These are phyloP conservation scores for Coemansia javaensis DNA, from an alignment of 192 early-diverging fungal species.

Conservation along the genomic window DNA sequence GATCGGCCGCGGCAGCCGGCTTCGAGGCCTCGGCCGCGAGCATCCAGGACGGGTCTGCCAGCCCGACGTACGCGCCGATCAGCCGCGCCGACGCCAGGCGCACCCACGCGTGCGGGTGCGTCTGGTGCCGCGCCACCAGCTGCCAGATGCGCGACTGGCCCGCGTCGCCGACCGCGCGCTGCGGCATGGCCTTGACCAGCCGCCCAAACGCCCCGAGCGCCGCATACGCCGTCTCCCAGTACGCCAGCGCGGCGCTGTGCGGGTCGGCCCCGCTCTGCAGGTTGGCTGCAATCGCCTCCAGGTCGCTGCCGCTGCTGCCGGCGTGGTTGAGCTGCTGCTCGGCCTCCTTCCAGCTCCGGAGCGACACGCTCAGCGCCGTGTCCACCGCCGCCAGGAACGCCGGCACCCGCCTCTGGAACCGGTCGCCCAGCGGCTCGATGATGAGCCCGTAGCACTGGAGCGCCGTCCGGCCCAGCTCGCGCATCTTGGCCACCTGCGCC, in stretches of 20 bases:
- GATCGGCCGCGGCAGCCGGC: background rate
- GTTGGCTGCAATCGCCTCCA: constrained; percentile 53
- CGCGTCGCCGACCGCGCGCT: constrained; percentile 46
- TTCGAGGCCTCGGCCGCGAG: constrained; percentile 27
- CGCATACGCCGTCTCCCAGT: constrained; percentile 86
- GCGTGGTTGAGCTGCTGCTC: constrained; percentile 29
- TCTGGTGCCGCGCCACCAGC: constrained; percentile 57
- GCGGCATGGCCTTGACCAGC: constrained; percentile 56
- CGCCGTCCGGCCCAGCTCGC: constrained; percentile 69
- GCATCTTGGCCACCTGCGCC: constrained; percentile 21
- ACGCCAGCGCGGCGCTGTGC: constrained; percentile 52
- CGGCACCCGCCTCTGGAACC: constrained; percentile 53
- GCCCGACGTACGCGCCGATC: constrained; percentile 73
- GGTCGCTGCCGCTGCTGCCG: constrained; percentile 17
- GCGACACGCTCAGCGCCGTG: constrained; percentile 48
- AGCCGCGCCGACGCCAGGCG: constrained; percentile 64
- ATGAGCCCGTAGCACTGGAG: constrained; percentile 82
- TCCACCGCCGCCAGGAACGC: constrained; percentile 52
- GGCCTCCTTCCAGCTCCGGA: constrained; percentile 44
- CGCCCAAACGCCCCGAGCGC: constrained; percentile 72
- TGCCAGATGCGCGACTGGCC: constrained; percentile 63
- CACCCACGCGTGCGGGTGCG: constrained; percentile 92
- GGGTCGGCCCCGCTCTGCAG: constrained; percentile 27
- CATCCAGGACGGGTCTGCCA: constrained; percentile 56
- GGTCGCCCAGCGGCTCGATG: constrained; percentile 70